Conservation (phyloP, 106 monocot genomes). For the Vanilla planifolia region DNA sequence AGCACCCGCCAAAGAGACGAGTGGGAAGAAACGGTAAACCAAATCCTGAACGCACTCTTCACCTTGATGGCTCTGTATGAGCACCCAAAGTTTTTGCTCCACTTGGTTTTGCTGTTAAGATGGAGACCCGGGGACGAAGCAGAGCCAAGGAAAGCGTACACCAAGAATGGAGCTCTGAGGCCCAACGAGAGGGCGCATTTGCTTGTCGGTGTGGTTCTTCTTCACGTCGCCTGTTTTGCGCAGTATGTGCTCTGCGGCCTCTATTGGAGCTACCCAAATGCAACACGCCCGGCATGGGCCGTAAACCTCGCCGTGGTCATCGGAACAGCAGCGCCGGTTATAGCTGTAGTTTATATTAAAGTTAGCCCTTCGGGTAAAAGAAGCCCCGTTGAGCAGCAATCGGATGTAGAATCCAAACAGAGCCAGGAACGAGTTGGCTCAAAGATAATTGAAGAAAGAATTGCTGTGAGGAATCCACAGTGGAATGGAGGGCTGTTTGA, state of each 20-base stretch:
- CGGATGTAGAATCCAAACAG: background rate
- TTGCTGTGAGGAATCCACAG: slow-evolving; percentile 7
- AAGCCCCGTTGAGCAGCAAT: background rate
- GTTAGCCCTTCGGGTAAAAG: slow-evolving; percentile 9
- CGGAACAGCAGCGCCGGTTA: background rate
- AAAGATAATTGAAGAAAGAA: background rate
- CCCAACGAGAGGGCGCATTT: slow-evolving; percentile 9
- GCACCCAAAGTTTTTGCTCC: slow-evolving; percentile 13
- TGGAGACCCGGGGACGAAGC: slow-evolving; percentile 11
- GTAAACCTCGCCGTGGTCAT: background rate
- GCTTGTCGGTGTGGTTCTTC: slow-evolving; percentile 7
- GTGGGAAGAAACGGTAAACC: slow-evolving; percentile 16
- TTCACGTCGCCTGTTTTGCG: slow-evolving; percentile 11
- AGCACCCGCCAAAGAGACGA: background rate
- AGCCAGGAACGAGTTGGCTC: background rate
- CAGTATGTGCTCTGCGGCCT: slow-evolving; percentile 14
- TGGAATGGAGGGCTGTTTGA: slow-evolving; percentile 29
- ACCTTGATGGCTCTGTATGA: slow-evolving; percentile 18
- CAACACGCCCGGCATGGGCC: slow-evolving; percentile 12
- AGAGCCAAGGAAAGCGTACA: slow-evolving; percentile 1
- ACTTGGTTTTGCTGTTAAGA: slow-evolving; percentile 4
- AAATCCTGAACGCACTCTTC: slow-evolving; percentile 23
- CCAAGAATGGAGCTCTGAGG: slow-evolving; percentile 6
- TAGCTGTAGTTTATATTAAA: slow-evolving; percentile 3
- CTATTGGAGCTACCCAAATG: slow-evolving; percentile 18